These are phyloP conservation scores for Staphylotrichum longicolle DNA, from an alignment of 495 filamentous ascomycete genomes.

Conservation along the genomic window DNA sequence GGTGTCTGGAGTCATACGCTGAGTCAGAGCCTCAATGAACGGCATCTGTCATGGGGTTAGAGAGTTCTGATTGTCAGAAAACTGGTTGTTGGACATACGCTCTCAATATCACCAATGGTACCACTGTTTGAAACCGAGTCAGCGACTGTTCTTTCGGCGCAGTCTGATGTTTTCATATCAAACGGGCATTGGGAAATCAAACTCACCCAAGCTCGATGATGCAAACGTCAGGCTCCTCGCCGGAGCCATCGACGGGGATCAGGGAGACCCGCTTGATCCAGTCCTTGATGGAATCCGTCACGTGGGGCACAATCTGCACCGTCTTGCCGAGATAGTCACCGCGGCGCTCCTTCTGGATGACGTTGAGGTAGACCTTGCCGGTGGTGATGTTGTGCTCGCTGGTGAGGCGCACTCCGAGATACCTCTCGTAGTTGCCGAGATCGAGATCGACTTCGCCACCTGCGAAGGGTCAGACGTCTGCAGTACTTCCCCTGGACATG, in stretches of 20 bases:
- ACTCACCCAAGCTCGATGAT: conserved; percentile 61
- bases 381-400: conserved; percentile 91
- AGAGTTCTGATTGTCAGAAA: background rate
- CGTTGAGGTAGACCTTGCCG: conserved; percentile 88
- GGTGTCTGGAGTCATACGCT: conserved; percentile 33
- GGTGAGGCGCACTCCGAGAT: conserved; percentile 59
- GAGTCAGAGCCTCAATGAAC: conserved; percentile 83
- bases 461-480: conserved; percentile 15
- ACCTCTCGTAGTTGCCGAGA: conserved; percentile 87
- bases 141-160: background rate
- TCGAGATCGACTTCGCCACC: conserved; percentile 66
- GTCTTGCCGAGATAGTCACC: conserved; percentile 91
- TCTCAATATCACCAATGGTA: conserved; percentile 77
- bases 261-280: conserved; percentile 87
- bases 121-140: conserved; percentile 27
- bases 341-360: conserved; percentile 67
- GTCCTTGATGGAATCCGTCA: conserved; percentile 87
- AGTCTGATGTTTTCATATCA: too few species aligned
- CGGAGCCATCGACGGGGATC: conserved; percentile 83
- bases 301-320: conserved; percentile 89
- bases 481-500: too few species aligned
- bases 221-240: conserved; percentile 84
- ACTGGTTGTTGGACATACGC: conserved; percentile 34
- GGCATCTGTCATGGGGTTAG: conserved; percentile 43
- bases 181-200: background rate